Evolutionary conservation across 495 filamentous ascomycete species (phyloP).

Genomic region (Penicillium crystallinum): DNA sequence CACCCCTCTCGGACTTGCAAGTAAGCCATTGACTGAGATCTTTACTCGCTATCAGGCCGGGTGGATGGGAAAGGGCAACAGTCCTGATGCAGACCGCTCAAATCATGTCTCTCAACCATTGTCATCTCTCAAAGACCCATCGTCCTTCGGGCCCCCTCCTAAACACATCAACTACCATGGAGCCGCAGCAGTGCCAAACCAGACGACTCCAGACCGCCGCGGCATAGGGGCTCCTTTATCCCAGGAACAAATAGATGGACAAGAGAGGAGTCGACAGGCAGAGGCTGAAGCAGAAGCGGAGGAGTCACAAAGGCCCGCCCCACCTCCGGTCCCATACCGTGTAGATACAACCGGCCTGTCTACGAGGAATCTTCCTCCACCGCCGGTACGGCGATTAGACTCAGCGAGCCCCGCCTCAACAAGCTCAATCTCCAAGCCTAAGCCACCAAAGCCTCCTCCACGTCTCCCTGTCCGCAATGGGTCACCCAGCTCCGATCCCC

Average conservation of each 20-base stretch:
- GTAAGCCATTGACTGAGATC: slow-evolving; percentile 7
- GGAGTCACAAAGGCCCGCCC: slow-evolving; percentile 37
- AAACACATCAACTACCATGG: slow-evolving; percentile 58
- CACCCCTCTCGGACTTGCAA: neutral
- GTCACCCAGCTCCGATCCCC: slow-evolving; percentile 44
- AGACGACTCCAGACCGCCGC: slow-evolving; percentile 43
- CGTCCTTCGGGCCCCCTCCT: slow-evolving; percentile 80
- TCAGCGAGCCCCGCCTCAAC: slow-evolving; percentile 34
- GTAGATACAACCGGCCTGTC: slow-evolving; percentile 66
- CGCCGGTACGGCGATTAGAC: slow-evolving; percentile 55
- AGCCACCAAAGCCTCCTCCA: slow-evolving; percentile 59
- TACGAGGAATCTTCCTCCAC: slow-evolving; percentile 64
- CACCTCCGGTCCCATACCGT: slow-evolving; percentile 63
- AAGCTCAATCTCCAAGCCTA: slow-evolving; percentile 34
- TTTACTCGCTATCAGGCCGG: slow-evolving; percentile 15
- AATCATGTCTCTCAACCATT: slow-evolving; percentile 63
- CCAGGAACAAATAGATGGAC: slow-evolving; percentile 32
- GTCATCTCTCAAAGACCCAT: slow-evolving; percentile 74
- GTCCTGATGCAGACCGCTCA: slow-evolving; percentile 28
- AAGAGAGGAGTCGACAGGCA: slow-evolving; percentile 30
- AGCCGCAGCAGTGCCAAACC: slow-evolving; percentile 41
- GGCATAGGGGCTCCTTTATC: slow-evolving; percentile 47
- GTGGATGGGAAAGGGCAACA: slow-evolving; percentile 49
- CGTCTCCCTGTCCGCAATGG: slow-evolving; percentile 67
- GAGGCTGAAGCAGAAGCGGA: slow-evolving; percentile 31